Evolutionary conservation across 2,329 filamentous ascomycete genomes (phyloP).

Genomic region (Fusarium nanum): DNA sequence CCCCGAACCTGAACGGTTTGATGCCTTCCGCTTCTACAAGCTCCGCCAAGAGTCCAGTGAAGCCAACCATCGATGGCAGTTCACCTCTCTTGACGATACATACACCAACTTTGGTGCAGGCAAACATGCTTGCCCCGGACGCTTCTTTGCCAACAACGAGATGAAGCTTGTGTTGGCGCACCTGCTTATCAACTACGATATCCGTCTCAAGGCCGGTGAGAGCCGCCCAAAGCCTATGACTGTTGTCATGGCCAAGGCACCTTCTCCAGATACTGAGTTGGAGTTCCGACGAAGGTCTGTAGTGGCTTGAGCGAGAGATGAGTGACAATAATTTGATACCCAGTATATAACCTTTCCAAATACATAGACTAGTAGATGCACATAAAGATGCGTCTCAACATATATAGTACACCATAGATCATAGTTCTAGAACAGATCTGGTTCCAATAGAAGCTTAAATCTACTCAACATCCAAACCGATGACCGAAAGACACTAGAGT

Average conservation of each 20-base stretch:
- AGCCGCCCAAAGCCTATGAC: slow-evolving; percentile 54
- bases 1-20: slow-evolving; percentile 57
- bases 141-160: slow-evolving; percentile 61
- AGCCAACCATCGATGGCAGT: slow-evolving; percentile 56
- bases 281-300: slow-evolving; percentile 54
- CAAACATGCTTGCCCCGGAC: slow-evolving; percentile 61
- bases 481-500: background rate
- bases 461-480: background rate
- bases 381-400: background rate
- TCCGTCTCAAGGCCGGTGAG: slow-evolving; percentile 54
- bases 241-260: slow-evolving; percentile 56
- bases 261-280: slow-evolving; percentile 54
- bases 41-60: slow-evolving; percentile 54
- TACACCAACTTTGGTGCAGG: slow-evolving; percentile 62
- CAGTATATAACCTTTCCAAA: slow-evolving; percentile 27
- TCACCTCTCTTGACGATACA: slow-evolving; percentile 56
- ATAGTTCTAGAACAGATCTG: background rate
- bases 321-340: slow-evolving; percentile 16
- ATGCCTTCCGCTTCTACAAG: slow-evolving; percentile 62
- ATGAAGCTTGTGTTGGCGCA: slow-evolving; percentile 59
- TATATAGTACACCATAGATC: background rate
- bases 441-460: background rate
- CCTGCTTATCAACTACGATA: slow-evolving; percentile 58
- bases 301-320: slow-evolving; percentile 25
- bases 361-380: slow-evolving; percentile 27